Conservation (phyloP, 2,329 filamentous ascomycete species). For the Rhexocercosporidium sp. region DNA sequence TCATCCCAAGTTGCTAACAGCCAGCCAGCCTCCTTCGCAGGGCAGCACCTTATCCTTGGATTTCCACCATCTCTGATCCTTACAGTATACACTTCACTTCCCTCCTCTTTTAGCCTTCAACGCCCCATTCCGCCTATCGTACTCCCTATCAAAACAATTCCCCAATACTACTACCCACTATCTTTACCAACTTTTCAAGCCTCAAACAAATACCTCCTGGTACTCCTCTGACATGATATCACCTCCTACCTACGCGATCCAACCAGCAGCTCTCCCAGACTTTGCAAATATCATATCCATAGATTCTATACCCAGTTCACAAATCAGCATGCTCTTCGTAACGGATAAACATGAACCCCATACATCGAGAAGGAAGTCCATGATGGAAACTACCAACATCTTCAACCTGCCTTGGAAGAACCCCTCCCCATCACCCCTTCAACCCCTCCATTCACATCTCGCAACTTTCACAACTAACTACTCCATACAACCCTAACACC, state of each 20-base stretch:
- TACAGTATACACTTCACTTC: too few relatives aligned
- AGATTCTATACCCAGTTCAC: too few relatives aligned
- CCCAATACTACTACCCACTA: neutral
- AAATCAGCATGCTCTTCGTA: neutral
- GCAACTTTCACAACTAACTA: neutral
- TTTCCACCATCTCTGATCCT: neutral
- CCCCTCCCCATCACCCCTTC: neutral
- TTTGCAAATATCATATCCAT: neutral
- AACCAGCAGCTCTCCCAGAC: neutral
- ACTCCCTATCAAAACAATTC: neutral
- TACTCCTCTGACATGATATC: too few relatives aligned
- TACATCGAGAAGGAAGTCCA: neutral
- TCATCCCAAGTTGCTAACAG: neutral
- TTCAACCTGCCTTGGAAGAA: neutral
- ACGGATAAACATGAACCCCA: neutral
- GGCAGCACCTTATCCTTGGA: neutral
- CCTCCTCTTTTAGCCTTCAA: neutral
- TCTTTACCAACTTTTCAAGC: neutral
- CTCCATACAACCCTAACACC: neutral
- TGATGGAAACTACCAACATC: neutral
- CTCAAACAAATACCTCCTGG: neutral
- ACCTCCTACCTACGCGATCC: neutral
- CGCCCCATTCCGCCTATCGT: neutral
- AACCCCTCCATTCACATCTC: neutral
- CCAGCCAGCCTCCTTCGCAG: neutral